phyloP scores from a whole-genome alignment of 257 asterid species.

The Plectranthus barbatus region DNA sequence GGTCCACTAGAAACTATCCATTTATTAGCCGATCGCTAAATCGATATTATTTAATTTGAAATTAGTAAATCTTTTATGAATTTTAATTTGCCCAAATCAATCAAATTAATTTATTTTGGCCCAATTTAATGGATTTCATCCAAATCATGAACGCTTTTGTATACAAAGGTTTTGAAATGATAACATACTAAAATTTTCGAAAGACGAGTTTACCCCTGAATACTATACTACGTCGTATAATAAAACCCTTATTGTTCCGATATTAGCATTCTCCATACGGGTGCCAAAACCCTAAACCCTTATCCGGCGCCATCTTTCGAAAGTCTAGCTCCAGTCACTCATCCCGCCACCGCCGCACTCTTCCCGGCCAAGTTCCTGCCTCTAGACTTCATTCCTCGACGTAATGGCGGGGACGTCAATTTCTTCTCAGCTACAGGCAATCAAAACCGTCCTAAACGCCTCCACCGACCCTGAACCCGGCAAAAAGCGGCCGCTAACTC shows the following conservation, averaged over 20 bases:
- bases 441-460: slow-evolving; percentile 40
- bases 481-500: slow-evolving; percentile 56
- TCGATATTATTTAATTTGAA: no score
- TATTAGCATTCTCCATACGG: background rate
- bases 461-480: slow-evolving; percentile 54
- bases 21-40: no score
- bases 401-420: slow-evolving; percentile 53
- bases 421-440: slow-evolving; percentile 58
- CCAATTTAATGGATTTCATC: no score
- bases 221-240: background rate
- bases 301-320: slow-evolving; percentile 5
- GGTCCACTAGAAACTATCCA: no score
- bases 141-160: no score
- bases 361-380: background rate
- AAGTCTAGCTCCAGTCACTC: background rate
- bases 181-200: no score
- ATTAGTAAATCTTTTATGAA: no score
- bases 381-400: background rate
- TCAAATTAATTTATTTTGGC: no score
- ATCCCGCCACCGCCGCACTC: background rate
- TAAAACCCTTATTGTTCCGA: no score
- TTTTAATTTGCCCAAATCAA: no score
- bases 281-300: slow-evolving; percentile 25
- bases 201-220: background rate
- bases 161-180: no score